A percentile compares a stretch with the other conserved stretches of the same genome.
Evolutionary conservation across 352 stramenopile species (phyloP).

Genomic region (Globisporangium canariense): DNA sequence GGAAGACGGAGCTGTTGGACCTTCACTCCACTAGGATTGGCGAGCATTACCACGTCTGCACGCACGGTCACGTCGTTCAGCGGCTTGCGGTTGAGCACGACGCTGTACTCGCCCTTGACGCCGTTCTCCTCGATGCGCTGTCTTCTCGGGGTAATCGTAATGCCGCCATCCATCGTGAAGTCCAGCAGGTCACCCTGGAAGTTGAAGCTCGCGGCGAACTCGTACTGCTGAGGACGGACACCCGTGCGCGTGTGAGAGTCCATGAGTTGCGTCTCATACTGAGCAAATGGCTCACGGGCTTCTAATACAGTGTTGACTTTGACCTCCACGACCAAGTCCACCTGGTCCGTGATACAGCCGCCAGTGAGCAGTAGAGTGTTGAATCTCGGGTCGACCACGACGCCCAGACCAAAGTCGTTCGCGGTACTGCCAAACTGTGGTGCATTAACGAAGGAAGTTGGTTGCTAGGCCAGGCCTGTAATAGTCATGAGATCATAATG

Average conservation of each 20-base stretch:
- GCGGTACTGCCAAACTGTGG: constrained; percentile 56
- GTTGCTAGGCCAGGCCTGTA: background rate
- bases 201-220: constrained; percentile 56
- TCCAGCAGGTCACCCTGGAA: constrained; percentile 57
- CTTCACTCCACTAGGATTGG: constrained; percentile 19
- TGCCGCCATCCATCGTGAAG: constrained; percentile 65
- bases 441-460: background rate
- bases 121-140: constrained; percentile 49
- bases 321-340: constrained; percentile 43
- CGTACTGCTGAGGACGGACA: constrained; percentile 27
- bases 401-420: constrained; percentile 61
- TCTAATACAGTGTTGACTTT: constrained; percentile 36
- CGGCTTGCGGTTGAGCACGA: constrained; percentile 68
- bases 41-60: constrained; percentile 36
- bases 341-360: constrained; percentile 36
- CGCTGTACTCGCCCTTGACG: constrained; percentile 47
- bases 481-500: background rate
- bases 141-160: constrained; percentile 48
- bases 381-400: constrained; percentile 41
- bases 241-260: constrained; percentile 31
- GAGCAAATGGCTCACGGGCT: constrained; percentile 30
- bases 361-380: constrained; percentile 55
- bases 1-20: constrained; percentile 48
- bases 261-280: constrained; percentile 57
- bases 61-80: constrained; percentile 43